Evolutionary conservation across 73 alveolate genomes (phyloP).

Genomic region (Paramecium caudatum): DNA sequence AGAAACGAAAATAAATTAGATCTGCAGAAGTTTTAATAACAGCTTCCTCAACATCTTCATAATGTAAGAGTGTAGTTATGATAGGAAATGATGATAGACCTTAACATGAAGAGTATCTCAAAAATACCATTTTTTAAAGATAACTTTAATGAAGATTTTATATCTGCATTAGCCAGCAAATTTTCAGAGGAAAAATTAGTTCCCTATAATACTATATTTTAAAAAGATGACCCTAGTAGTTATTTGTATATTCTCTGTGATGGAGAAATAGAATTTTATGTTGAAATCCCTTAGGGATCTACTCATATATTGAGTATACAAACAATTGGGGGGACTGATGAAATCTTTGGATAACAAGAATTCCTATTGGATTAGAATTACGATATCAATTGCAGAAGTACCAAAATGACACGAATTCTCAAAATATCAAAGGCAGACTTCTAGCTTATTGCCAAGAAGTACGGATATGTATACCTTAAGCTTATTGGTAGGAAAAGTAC

Average conservation of each 20-base stretch:
- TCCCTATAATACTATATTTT: constrained; percentile 11
- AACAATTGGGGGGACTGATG: constrained; percentile 1
- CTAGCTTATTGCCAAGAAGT: neutral
- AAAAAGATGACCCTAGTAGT: neutral
- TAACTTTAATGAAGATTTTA: constrained; percentile 24
- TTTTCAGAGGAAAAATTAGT: constrained; percentile 10
- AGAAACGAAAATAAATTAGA: neutral
- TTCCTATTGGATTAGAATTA: neutral
- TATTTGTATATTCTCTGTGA: constrained; percentile 49
- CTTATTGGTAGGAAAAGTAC: constrained; percentile 2
- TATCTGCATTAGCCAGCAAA: constrained; percentile 8
- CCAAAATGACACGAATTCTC: neutral
- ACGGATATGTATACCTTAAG: constrained; percentile 24
- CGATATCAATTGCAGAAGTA: constrained; percentile 33
- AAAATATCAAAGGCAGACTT: constrained; percentile 63
- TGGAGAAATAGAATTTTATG: constrained; percentile 39
- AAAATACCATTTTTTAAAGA: constrained; percentile 41
- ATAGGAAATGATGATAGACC: constrained; percentile 64
- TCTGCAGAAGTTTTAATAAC: neutral
- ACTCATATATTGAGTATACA: neutral
- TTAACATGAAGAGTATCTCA: constrained; percentile 41
- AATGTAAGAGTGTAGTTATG: constrained; percentile 17
- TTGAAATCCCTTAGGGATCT: constrained; percentile 24
- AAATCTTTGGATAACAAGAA: constrained; percentile 43
- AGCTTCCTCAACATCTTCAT: neutral